These are phyloP conservation scores for Albizia julibrissin DNA, from an alignment of 306 rosid genomes.

Conservation along the genomic window DNA sequence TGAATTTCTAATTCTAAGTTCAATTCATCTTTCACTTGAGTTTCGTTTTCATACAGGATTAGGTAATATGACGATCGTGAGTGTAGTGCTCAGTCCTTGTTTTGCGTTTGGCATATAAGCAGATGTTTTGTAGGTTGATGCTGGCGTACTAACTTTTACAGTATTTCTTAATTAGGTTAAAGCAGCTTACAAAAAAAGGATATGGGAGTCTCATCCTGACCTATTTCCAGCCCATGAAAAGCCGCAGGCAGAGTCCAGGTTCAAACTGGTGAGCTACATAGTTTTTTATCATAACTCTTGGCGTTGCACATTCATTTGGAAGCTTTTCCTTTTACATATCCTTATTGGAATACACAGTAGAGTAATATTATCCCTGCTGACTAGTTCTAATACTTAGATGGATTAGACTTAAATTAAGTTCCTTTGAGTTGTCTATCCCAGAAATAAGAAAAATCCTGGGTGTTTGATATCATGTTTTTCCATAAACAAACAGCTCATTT, in stretches of 20 bases:
- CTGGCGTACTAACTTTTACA: constrained; percentile 6
- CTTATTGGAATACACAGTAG: neutral
- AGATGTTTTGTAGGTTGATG: constrained; percentile 19
- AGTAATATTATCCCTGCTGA: neutral
- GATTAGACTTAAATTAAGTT: neutral
- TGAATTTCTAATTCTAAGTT: constrained; percentile 25
- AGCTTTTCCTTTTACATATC: neutral
- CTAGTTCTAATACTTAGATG: neutral
- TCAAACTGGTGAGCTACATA: constrained; percentile 56
- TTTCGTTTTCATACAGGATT: neutral
- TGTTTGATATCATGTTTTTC: neutral
- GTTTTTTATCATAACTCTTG: neutral
- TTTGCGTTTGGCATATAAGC: neutral
- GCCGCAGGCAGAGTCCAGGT: constrained; percentile 64
- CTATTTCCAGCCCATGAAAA: constrained; percentile 64
- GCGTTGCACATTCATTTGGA: neutral
- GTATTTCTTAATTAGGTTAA: constrained; percentile 50
- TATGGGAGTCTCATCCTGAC: constrained; percentile 88
- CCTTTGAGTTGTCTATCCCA: neutral
- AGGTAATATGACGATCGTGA: neutral
- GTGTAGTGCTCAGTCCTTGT: neutral
- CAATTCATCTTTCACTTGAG: neutral
- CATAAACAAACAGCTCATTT: neutral
- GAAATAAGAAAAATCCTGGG: neutral
- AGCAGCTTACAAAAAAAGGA: constrained; percentile 72